Conservation (phyloP, 2,329 filamentous ascomycete genomes). For the Colletotrichum phormii region DNA sequence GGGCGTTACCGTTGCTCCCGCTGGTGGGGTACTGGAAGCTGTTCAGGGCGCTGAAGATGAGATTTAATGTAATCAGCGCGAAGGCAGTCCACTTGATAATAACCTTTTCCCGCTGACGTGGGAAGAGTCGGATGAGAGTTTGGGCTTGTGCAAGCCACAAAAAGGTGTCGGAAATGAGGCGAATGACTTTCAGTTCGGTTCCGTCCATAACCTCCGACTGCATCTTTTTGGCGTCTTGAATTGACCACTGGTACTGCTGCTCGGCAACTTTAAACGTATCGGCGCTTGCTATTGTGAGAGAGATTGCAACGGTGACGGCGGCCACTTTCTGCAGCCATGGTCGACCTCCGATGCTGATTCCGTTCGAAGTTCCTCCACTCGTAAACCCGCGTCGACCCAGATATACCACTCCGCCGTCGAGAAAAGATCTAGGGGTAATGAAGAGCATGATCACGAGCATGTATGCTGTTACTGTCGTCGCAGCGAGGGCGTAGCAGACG, state of each 20-base stretch:
- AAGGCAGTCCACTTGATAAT: conserved; percentile 99
- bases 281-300: conserved; percentile 90
- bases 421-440: conserved; percentile 93
- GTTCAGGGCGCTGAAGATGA: conserved; percentile 91
- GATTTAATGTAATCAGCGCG: conserved; percentile 89
- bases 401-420: conserved; percentile 86
- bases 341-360: conserved; percentile 88
- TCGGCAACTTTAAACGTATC: conserved; percentile 91
- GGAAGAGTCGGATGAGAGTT: conserved; percentile 94
- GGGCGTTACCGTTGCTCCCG: conserved; percentile 64
- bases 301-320: conserved; percentile 80
- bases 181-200: conserved; percentile 87
- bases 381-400: conserved; percentile 86
- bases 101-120: conserved; percentile 95
- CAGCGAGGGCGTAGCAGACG: conserved; percentile 91
- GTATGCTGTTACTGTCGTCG: conserved; percentile 90
- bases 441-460: conserved; percentile 94
- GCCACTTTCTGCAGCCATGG: conserved; percentile 93
- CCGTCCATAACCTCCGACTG: conserved; percentile 85
- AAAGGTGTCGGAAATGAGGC: conserved; percentile 95
- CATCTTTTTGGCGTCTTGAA: conserved; percentile 81
- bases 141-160: conserved; percentile 98
- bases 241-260: conserved; percentile 81
- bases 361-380: conserved; percentile 81
- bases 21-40: conserved; percentile 74